Evolutionary conservation across 164 flowering plant species (phyloP).

Genomic region (Tinospora cordifolia): DNA sequence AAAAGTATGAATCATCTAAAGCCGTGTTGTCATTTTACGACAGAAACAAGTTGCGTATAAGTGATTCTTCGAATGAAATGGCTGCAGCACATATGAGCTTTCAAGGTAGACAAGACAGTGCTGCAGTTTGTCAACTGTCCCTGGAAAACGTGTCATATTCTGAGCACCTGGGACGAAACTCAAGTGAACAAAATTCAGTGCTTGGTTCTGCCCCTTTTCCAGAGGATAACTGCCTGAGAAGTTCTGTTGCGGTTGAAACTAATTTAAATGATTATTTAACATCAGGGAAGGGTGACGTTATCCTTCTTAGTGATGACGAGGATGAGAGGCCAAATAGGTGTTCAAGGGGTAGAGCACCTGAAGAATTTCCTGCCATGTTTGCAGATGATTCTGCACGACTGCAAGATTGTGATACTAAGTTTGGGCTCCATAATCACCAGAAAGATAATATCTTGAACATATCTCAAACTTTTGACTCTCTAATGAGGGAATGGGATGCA

Average conservation of each 20-base stretch:
- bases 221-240: conserved; percentile 1
- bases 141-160: conserved; percentile 17
- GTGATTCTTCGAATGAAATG: no score
- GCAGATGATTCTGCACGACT: conserved; percentile 25
- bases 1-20: conserved; percentile 3
- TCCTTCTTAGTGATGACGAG: conserved; percentile 26
- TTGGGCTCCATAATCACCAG: conserved; percentile 19
- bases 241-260: conserved; percentile 11
- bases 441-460: conserved; percentile 19
- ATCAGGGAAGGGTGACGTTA: conserved; percentile 12
- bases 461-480: conserved; percentile 17
- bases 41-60: neutral
- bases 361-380: conserved; percentile 35
- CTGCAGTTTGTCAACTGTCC: conserved; percentile 3
- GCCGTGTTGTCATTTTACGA: conserved; percentile 10
- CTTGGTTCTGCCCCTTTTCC: conserved; percentile 12
- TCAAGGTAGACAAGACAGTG: no score
- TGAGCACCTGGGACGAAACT: conserved; percentile 1
- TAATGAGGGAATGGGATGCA: conserved; percentile 21
- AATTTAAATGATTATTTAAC: conserved; percentile 1
- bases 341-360: conserved; percentile 14
- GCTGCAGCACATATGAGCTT: no score
- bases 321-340: conserved; percentile 18
- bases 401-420: conserved; percentile 18
- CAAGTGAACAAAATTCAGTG: neutral